phyloP scores from a whole-genome alignment of 106 monocot species.

The Gastrodia elata region DNA sequence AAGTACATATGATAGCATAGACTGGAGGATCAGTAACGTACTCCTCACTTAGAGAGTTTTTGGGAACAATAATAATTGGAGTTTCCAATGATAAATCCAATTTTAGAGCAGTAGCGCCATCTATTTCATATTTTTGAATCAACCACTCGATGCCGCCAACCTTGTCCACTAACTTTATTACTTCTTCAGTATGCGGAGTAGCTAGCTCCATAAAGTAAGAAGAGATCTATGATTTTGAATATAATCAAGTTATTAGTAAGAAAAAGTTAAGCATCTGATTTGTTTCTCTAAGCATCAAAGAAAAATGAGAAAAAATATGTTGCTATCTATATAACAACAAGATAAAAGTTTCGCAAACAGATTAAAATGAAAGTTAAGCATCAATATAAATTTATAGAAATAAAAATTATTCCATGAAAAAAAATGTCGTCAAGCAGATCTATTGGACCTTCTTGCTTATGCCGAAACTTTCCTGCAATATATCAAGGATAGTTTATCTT shows the following conservation, averaged over 20 bases:
- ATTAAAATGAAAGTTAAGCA: neutral
- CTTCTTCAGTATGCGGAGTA: conserved; percentile 93
- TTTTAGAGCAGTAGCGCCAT: conserved; percentile 76
- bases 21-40: conserved; percentile 22
- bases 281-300: neutral
- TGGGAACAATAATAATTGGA: conserved; percentile 79
- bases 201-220: conserved; percentile 94
- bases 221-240: conserved; percentile 44
- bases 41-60: conserved; percentile 68
- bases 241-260: neutral
- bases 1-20: no score
- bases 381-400: neutral
- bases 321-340: neutral
- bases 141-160: conserved; percentile 93
- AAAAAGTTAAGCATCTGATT: neutral
- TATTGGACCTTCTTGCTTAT: neutral
- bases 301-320: neutral
- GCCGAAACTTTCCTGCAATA: neutral
- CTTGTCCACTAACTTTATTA: conserved; percentile 88
- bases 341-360: neutral
- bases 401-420: neutral
- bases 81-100: conserved; percentile 81
- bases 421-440: neutral
- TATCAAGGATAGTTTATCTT: neutral
- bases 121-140: conserved; percentile 90